A percentile compares a stretch with the other conserved stretches of the same genome.
These are phyloP conservation scores for Tetracladium setigerum DNA, from an alignment of 495 filamentous ascomycete genomes.

Conservation along the genomic window DNA sequence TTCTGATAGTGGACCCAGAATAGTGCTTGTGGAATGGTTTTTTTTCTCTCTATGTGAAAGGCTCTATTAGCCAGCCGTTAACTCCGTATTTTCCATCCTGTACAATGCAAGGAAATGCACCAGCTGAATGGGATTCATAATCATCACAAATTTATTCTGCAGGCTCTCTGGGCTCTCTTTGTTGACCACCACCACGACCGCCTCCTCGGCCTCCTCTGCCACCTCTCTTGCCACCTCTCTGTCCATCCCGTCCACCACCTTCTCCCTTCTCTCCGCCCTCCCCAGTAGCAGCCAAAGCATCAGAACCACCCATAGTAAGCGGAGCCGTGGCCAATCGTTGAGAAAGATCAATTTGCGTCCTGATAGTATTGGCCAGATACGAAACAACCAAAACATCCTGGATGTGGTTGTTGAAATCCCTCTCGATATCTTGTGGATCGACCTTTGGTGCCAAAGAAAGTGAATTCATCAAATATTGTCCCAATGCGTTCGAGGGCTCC, in stretches of 20 bases:
- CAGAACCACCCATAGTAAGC: slow-evolving; percentile 52
- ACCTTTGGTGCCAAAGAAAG: slow-evolving; percentile 92
- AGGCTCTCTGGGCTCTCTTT: slow-evolving; percentile 27
- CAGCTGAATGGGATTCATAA: slow-evolving; percentile 12
- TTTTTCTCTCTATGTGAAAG: slow-evolving; percentile 15
- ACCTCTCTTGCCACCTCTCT: slow-evolving; percentile 30
- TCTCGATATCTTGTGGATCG: slow-evolving; percentile 76
- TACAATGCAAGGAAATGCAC: slow-evolving; percentile 24
- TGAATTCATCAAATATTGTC: slow-evolving; percentile 89
- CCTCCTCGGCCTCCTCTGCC: slow-evolving; percentile 32
- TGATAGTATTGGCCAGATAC: slow-evolving; percentile 96
- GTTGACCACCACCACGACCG: slow-evolving; percentile 30
- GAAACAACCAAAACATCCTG: slow-evolving; percentile 96
- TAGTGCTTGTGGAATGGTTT: neutral
- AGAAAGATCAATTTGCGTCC: slow-evolving; percentile 96
- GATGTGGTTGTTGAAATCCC: slow-evolving; percentile 99
- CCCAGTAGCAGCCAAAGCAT: slow-evolving; percentile 33
- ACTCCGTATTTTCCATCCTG: slow-evolving; percentile 26
- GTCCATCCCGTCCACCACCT: slow-evolving; percentile 26
- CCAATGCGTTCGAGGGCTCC: slow-evolving; percentile 72
- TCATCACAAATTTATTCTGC: slow-evolving; percentile 17
- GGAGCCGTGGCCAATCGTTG: slow-evolving; percentile 85
- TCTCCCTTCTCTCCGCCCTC: slow-evolving; percentile 28
- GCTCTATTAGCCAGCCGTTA: slow-evolving; percentile 15
- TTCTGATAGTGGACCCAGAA: neutral